A percentile compares a stretch with the other conserved stretches of the same genome.
Evolutionary conservation across 2,329 filamentous ascomycete species (phyloP).

Genomic region (Triangularia verruculosa): DNA sequence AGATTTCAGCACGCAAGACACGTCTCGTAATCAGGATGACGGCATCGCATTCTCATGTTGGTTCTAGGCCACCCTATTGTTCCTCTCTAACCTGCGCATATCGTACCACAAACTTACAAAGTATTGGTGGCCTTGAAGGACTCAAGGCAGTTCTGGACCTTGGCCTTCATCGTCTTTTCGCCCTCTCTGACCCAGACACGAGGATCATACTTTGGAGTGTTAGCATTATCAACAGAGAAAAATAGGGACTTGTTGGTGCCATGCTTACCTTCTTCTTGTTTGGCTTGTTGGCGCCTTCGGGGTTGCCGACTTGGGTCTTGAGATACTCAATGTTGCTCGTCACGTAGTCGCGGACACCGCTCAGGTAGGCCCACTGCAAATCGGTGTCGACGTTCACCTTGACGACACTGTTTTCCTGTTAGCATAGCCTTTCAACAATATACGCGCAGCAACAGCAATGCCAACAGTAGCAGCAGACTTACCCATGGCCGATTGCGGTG

Average conservation of each 20-base stretch:
- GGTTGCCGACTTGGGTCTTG: conserved; percentile 83
- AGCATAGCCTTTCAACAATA: conserved; percentile 42
- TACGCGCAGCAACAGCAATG: not conserved
- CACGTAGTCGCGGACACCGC: conserved; percentile 67
- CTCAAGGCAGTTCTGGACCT: conserved; percentile 75
- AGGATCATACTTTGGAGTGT: conserved; percentile 4
- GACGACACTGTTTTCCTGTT: conserved; percentile 58
- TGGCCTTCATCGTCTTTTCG: conserved; percentile 91
- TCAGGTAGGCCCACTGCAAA: conserved; percentile 91
- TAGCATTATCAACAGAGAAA: not conserved
- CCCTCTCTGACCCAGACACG: conserved; percentile 56
- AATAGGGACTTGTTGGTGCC: no score
- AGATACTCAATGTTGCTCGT: conserved; percentile 95
- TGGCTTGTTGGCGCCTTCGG: conserved; percentile 88
- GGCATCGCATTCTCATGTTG: not conserved
- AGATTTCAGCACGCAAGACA: no score
- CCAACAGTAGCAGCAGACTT: no score
- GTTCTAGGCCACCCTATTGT: not conserved
- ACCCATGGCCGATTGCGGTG: conserved; percentile 72
- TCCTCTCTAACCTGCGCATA: not conserved
- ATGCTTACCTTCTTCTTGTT: conserved; percentile 93
- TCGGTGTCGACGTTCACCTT: conserved; percentile 99
- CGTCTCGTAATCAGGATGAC: no score
- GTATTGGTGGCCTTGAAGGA: conserved; percentile 88
- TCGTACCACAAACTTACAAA: conserved; percentile 53